Evolutionary conservation across 176 grass and related monocot species (phyloP).

Genomic region (Raddia distichophylla): DNA sequence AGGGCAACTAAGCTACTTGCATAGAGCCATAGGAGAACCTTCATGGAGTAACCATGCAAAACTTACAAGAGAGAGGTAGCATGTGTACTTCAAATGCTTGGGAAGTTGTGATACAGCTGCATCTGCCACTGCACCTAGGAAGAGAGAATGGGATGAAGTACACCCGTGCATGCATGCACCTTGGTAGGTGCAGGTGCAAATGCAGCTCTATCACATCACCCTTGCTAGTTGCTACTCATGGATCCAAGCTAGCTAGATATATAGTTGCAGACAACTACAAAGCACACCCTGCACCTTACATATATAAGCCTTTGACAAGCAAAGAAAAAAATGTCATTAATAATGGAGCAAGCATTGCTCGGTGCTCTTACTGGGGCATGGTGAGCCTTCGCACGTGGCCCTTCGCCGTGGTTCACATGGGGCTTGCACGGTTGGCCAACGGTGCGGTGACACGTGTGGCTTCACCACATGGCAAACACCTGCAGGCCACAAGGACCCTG

Average conservation of each 20-base stretch:
- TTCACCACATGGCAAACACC: conserved; percentile 34
- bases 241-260: background rate
- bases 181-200: conserved; percentile 48
- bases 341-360: background rate
- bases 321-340: background rate
- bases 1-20: background rate
- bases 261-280: background rate
- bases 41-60: background rate
- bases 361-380: background rate
- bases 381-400: conserved; percentile 29
- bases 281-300: background rate
- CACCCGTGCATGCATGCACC: background rate
- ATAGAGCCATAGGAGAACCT: background rate
- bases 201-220: conserved; percentile 40
- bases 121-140: conserved; percentile 44
- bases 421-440: conserved; percentile 6
- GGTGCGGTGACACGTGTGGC: background rate
- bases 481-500: conserved; percentile 25
- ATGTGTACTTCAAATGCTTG: background rate
- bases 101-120: conserved; percentile 22
- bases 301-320: background rate
- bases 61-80: background rate
- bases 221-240: background rate
- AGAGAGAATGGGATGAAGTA: background rate
- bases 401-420: conserved; percentile 24